Base-by-base conservation (phyloP, 371 early-diverging fungal genomes). In the Zopfochytrium polystomum region DNA sequence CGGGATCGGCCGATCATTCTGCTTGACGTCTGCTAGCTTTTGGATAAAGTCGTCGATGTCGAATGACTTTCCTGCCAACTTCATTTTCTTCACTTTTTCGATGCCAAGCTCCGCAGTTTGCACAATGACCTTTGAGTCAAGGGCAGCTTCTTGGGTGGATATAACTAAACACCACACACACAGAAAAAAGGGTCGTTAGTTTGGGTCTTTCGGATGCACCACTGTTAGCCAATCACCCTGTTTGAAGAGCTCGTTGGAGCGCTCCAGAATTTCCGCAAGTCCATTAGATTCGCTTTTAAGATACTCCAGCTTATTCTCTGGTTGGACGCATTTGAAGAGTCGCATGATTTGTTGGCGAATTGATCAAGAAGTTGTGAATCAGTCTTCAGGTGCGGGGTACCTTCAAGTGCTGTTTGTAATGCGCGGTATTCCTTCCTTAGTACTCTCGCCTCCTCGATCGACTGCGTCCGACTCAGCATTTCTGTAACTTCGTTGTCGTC, bases 131-230 rank as follows among this genome's bases (percentile, higher is more conserved):
- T 80, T 77, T 7, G 93, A 86, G 78, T 95, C 96, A 44, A 93
- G 78, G 0, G 89, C 81, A 20, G 94, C 96, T 77, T 95, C 96
- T n/a, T 87, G 83, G 0, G 91, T 82, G 25, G 72, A 62, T 29
- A 49, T 51, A 3, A 77, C 77, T 73, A 33, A 11, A 9, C 20
- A 30, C 1, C 29, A 18, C 23, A 43, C 6, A 29, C n/a, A 32
- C 7, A 11, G 20, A 7, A 13, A 30, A 31, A 15, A 25, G 15
- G 3, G 9, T 33, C 0, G 9, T 20, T 23, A 26, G 11, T 32
- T 18, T 4, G 15, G 23, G 23, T 25, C 18, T 3, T 22, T 9
- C 25, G 13, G 27, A 0, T 13, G 50, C 27, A 32, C 18, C 11
- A 29, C 18, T 48, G 15, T 22, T 34, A 32, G 33, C n/a, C n/a